Percentiles rank a stretch among this genome's conserved stretches.
These are phyloP conservation scores for Linderniella brevidens DNA, from an alignment of 257 asterid genomes.

Conservation along the genomic window DNA sequence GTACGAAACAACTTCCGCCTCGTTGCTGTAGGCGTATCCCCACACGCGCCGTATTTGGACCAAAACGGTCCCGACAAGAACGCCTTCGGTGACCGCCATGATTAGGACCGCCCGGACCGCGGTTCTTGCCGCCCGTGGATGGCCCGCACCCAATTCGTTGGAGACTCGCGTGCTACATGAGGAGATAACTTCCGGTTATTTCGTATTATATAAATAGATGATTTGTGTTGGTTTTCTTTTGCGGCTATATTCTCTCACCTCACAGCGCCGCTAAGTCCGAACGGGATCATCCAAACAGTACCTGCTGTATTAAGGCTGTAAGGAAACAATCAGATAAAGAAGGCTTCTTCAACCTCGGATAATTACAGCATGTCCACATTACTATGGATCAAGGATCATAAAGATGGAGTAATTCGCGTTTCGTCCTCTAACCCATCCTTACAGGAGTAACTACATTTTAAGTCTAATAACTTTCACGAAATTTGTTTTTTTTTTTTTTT, in stretches of 20 bases:
- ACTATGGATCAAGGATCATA: conserved; percentile 8
- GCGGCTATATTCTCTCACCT: conserved; percentile 31
- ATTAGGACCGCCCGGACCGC: conserved; percentile 40
- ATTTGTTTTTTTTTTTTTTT: too few relatives aligned
- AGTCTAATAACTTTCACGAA: too few relatives aligned
- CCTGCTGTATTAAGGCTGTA: conserved; percentile 64
- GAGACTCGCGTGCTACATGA: conserved; percentile 68
- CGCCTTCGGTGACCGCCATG: conserved; percentile 32
- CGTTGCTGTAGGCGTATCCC: conserved; percentile 74
- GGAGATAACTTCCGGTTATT: not conserved
- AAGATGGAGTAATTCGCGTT: too few relatives aligned
- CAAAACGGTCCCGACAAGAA: conserved; percentile 28
- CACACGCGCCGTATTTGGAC: conserved; percentile 31
- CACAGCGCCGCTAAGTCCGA: conserved; percentile 68
- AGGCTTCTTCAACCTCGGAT: too few relatives aligned
- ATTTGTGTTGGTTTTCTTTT: too few relatives aligned
- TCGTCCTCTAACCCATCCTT: too few relatives aligned
- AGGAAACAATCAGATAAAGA: too few relatives aligned
- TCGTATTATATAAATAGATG: not conserved
- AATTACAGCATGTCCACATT: too few relatives aligned
- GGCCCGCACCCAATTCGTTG: conserved; percentile 69
- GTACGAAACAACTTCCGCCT: conserved; percentile 35
- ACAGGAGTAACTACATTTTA: too few relatives aligned
- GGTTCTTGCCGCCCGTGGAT: conserved; percentile 40
- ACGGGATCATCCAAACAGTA: conserved; percentile 77